Base-by-base conservation (phyloP, 768 basidiomycete species). In the Neoboletus subvelutipes region DNA sequence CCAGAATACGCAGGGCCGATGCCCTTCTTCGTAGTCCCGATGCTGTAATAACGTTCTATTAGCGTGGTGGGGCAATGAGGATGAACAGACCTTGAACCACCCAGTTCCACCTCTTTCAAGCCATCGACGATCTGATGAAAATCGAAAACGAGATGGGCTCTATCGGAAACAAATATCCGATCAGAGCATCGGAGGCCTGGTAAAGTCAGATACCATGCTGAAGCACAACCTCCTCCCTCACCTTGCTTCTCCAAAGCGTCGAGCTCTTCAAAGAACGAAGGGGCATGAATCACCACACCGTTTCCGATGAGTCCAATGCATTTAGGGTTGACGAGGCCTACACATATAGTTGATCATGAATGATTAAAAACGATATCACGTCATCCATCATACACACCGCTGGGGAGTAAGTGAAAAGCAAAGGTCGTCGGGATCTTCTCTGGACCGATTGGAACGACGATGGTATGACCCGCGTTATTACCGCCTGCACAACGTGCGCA, bases 71-170 rank as follows among this genome's bases (percentile, higher is more conserved):
- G 28, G 39, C 8, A 45, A 43, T 48, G 51, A 42, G 24, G 26
- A 33, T 40, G 47, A 56, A 61, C 65, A 41, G 63, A 87, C 87
- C 88, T 91, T 1, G 86, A 87, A 10, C 92, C 91, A 24, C 97
- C 97, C 24, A 98, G 83, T 71, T 98, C 97, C 39, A 94, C 92
- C 73, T 99, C 97, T 72, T 98, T 99, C 67, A 99, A 77, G 6
- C 97, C 97, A 69, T 99, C 97, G 29, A 98, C 97, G 67, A 98
- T 98, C 77, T 99, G 97, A 75, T 99, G 97, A 73, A 99, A 98
- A 71, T 98, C 97, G 68, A 99, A 94, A 34, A 99, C 97, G 58
- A 99, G 86, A 61, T 96, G 93, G 4, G 97, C 93, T 60, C 97
- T 88, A 75, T 98, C 94, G 26, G 96, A 98, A 64, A 99, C 80